These are phyloP conservation scores for Pichia paraexigua DNA, from an alignment of 805 yeast species.

Conservation along the genomic window DNA sequence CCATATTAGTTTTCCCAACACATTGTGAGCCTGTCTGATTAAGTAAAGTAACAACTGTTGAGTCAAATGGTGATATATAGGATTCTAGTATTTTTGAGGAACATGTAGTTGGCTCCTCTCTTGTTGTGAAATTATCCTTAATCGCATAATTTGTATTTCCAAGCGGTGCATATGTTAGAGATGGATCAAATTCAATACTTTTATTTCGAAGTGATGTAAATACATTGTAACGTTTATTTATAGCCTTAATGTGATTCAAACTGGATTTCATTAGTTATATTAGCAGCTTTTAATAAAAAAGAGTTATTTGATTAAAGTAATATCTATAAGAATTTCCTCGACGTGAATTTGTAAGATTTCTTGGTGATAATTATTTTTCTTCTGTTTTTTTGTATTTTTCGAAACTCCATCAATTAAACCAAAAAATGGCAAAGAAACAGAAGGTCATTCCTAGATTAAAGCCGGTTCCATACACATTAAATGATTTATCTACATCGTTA, in stretches of 20 bases:
- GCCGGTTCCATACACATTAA: constrained; percentile 28
- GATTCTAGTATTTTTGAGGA: constrained; percentile 54
- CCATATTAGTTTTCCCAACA: constrained; percentile 84
- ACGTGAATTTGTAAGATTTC: background rate
- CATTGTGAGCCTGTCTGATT: constrained; percentile 41
- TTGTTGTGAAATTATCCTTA: constrained; percentile 78
- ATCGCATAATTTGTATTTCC: constrained; percentile 34
- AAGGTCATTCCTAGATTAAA: constrained; percentile 26
- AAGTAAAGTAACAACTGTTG: constrained; percentile 61
- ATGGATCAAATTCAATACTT: background rate
- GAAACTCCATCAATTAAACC: background rate
- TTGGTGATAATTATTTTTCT: background rate
- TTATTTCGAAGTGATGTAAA: constrained; percentile 33
- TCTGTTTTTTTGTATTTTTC: background rate
- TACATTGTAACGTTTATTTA: constrained; percentile 24
- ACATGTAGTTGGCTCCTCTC: constrained; percentile 62
- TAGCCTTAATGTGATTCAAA: constrained; percentile 5
- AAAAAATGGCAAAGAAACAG: constrained; percentile 6
- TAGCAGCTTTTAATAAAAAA: too few relatives aligned
- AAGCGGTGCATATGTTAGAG: constrained; percentile 7
- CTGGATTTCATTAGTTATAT: background rate
- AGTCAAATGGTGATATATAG: constrained; percentile 71
- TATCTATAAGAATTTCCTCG: background rate
- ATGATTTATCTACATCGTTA: constrained; percentile 20
- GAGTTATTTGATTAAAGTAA: too few relatives aligned